Evolutionary conservation across 768 basidiomycete species (phyloP).

Genomic region (Lentinula detonsa): DNA sequence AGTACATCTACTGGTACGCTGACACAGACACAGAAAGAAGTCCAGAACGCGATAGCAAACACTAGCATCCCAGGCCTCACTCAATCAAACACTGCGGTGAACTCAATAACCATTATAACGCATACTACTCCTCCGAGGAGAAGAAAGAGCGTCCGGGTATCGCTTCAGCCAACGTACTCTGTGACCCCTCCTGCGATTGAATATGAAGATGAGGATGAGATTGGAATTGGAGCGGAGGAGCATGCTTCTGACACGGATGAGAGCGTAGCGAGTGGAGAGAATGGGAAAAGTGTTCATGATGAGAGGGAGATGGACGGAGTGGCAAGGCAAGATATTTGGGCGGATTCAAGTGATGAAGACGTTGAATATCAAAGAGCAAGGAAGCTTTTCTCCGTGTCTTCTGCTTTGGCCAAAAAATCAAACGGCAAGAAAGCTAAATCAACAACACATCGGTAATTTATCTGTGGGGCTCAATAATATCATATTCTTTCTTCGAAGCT

Average conservation of each 20-base stretch:
- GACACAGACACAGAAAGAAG: background rate
- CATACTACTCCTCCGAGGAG: constrained; percentile 19
- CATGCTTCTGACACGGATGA: constrained; percentile 6
- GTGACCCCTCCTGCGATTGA: constrained; percentile 61
- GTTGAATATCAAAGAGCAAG: constrained; percentile 58
- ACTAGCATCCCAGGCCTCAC: background rate
- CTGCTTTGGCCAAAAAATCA: background rate
- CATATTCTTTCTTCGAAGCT: background rate
- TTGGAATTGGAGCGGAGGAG: constrained; percentile 12
- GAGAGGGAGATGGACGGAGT: constrained; percentile 1
- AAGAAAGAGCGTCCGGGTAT: constrained; percentile 75
- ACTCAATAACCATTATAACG: constrained; percentile 9
- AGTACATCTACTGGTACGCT: constrained; percentile 11
- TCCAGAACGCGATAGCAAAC: background rate
- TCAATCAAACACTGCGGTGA: constrained; percentile 8
- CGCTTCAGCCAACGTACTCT: constrained; percentile 71
- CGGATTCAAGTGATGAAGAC: constrained; percentile 74
- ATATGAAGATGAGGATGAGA: constrained; percentile 36
- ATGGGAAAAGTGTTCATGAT: too few species aligned
- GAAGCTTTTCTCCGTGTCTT: constrained; percentile 40
- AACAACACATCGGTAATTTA: background rate
- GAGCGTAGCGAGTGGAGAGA: background rate
- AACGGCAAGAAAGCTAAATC: background rate
- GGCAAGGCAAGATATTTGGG: constrained; percentile 44
- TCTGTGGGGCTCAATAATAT: background rate